A percentile compares a stretch with the other conserved stretches of the same genome.
These are phyloP conservation scores for Cryphonectria radicalis DNA, from an alignment of 2,329 filamentous ascomycete species.

Conservation along the genomic window DNA sequence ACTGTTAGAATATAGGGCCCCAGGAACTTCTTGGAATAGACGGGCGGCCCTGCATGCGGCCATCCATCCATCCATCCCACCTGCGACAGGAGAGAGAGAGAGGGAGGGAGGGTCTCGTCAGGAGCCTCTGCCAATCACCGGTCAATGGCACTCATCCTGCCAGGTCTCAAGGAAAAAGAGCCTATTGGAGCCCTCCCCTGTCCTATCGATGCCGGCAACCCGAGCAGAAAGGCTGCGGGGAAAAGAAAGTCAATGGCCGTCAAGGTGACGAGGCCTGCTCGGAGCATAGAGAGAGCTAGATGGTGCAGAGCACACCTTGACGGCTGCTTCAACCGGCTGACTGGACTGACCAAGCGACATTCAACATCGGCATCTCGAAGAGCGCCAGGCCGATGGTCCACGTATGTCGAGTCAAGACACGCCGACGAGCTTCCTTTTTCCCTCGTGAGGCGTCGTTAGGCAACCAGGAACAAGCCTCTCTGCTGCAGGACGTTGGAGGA, in stretches of 20 bases:
- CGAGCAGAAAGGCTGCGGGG: neutral
- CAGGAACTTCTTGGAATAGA: slow-evolving; percentile 1
- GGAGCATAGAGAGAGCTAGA: too few species aligned
- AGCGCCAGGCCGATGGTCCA: slow-evolving; percentile 90
- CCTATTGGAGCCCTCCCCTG: neutral
- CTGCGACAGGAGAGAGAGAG: slow-evolving; percentile 9
- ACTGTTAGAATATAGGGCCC: neutral
- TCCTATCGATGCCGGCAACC: neutral
- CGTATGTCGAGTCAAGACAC: neutral
- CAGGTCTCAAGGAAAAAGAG: neutral
- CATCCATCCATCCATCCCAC: neutral
- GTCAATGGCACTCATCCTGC: neutral
- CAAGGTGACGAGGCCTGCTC: neutral
- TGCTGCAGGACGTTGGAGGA: slow-evolving; percentile 5
- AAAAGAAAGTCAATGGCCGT: too few species aligned
- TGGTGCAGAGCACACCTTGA: neutral
- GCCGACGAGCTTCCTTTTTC: slow-evolving; percentile 20
- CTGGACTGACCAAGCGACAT: slow-evolving; percentile 47
- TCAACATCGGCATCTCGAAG: slow-evolving; percentile 99
- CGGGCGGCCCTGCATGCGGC: slow-evolving; percentile 14
- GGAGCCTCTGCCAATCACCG: slow-evolving; percentile 4
- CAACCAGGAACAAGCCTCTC: slow-evolving; percentile 6
- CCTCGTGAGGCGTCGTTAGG: neutral
- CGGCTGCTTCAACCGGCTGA: neutral
- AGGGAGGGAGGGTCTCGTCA: neutral